phyloP scores from a whole-genome alignment of 768 basidiomycete genomes.

The Tricholoma sp. region DNA sequence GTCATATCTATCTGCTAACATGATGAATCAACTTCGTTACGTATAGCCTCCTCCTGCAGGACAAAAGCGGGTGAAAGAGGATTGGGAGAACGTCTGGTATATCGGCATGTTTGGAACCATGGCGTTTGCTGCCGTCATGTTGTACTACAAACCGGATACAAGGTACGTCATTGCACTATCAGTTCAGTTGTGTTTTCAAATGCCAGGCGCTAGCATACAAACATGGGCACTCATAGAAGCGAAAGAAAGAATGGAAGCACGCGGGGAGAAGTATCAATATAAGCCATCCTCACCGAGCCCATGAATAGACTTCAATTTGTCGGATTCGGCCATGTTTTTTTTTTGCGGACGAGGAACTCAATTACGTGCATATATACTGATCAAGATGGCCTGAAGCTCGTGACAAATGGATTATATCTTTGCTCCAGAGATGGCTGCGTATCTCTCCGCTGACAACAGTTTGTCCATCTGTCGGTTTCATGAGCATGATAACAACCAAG shows the following conservation, averaged over 20 bases:
- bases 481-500: neutral
- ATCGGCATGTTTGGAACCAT: conserved; percentile 89
- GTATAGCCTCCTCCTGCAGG: conserved; percentile 69
- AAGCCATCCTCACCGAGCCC: conserved; percentile 42
- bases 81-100: conserved; percentile 91
- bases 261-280: conserved; percentile 88
- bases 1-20: neutral
- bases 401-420: conserved; percentile 5
- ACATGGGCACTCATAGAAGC: conserved; percentile 91
- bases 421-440: conserved; percentile 41
- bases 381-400: neutral
- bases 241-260: conserved; percentile 83
- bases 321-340: too few species aligned
- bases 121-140: conserved; percentile 64
- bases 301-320: conserved; percentile 16
- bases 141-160: conserved; percentile 93
- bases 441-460: conserved; percentile 74
- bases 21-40: conserved; percentile 1
- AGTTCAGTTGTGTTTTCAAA: neutral
- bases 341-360: too few species aligned
- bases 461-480: conserved; percentile 48
- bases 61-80: conserved; percentile 81
- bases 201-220: conserved; percentile 58
- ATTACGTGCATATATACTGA: too few species aligned
- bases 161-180: conserved; percentile 47